Evolutionary conservation across 2,329 filamentous ascomycete species (phyloP).

Genomic region (Fusarium dlaminii): DNA sequence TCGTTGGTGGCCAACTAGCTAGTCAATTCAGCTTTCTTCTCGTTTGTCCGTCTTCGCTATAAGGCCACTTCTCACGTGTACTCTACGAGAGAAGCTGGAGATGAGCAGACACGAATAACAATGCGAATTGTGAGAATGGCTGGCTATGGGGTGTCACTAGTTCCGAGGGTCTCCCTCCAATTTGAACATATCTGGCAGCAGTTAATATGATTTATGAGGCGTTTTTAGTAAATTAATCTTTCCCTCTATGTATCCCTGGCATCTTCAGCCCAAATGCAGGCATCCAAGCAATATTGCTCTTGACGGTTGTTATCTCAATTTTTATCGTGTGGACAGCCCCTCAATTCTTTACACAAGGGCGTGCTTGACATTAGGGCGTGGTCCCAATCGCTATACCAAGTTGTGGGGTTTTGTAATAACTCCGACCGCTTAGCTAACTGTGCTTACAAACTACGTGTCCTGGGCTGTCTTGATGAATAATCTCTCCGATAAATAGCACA

Average conservation of each 20-base stretch:
- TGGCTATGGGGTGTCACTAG: background rate
- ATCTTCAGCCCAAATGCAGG: fast-evolving
- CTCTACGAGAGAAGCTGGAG: background rate
- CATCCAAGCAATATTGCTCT: background rate
- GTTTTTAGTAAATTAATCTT: background rate
- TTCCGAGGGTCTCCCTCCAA: background rate
- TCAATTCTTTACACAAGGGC: background rate
- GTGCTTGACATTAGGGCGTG: background rate
- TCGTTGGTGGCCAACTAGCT: no score
- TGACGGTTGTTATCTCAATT: background rate
- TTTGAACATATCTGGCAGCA: background rate
- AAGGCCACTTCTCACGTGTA: background rate
- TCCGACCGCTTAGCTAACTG: no score
- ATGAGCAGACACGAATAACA: background rate
- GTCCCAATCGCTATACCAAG: background rate
- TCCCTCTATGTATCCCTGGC: background rate
- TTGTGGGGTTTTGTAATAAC: no score
- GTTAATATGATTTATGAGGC: fast-evolving
- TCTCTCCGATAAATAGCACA: no score
- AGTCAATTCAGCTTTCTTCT: no score
- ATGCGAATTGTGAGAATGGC: background rate
- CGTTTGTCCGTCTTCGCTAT: background rate
- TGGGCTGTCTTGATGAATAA: no score
- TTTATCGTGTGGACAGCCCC: background rate
- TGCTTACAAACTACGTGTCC: no score